Percentiles rank a stretch among this genome's conserved stretches.
These are phyloP conservation scores for Aquilaria agallochum DNA, from an alignment of 441 rosid genomes.

Conservation along the genomic window DNA sequence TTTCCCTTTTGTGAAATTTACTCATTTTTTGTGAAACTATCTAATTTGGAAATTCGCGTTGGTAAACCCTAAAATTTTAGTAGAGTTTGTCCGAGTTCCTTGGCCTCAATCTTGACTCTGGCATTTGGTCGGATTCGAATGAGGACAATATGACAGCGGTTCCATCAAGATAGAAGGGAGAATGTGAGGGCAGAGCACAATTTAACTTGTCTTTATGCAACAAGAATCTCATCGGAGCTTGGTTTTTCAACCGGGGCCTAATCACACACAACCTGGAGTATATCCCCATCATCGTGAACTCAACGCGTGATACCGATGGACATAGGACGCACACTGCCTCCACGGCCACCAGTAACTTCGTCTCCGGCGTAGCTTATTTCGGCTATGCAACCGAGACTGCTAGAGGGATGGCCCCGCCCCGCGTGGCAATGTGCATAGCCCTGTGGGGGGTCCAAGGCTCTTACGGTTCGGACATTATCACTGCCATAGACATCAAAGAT, in stretches of 20 bases:
- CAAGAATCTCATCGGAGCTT: constrained; percentile 41
- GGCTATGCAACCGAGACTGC: constrained; percentile 35
- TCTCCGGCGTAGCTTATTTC: constrained; percentile 24
- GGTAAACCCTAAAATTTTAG: too few species aligned
- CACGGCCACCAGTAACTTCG: constrained; percentile 30
- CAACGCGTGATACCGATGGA: constrained; percentile 28
- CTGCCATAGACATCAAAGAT: constrained; percentile 35
- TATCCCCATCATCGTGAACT: constrained; percentile 37
- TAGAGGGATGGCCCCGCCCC: constrained; percentile 31
- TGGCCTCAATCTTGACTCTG: constrained; percentile 23
- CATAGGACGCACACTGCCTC: constrained; percentile 42
- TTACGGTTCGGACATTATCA: constrained; percentile 23
- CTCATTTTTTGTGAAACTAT: too few species aligned
- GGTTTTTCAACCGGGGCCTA: constrained; percentile 35
- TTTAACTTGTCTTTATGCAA: constrained; percentile 37
- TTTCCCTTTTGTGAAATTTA: too few species aligned
- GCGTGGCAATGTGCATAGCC: constrained; percentile 36
- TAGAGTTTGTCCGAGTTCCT: constrained; percentile 16
- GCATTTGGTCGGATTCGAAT: constrained; percentile 37
- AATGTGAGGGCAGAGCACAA: constrained; percentile 32
- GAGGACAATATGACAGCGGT: constrained; percentile 24
- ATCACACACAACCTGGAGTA: constrained; percentile 20
- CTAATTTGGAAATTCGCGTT: too few species aligned
- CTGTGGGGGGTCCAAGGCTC: constrained; percentile 26
- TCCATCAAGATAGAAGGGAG: constrained; percentile 37